Percentiles rank a stretch among this genome's conserved stretches.
Evolutionary conservation across 164 flowering plant genomes (phyloP).

Genomic region (Platanus orientalis): DNA sequence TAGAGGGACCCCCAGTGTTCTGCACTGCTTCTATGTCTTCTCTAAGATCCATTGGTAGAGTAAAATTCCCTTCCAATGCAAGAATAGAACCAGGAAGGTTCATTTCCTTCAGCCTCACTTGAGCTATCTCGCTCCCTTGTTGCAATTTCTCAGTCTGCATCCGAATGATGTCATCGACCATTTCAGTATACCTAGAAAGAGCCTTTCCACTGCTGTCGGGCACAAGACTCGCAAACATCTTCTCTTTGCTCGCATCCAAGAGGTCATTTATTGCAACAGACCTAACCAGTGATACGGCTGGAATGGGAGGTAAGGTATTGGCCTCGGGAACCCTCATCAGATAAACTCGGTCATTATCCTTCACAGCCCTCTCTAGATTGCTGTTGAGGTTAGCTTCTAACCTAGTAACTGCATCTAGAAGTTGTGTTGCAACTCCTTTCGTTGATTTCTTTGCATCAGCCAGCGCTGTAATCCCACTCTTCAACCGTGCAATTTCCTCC

Average conservation of each 20-base stretch:
- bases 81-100: constrained; percentile 92
- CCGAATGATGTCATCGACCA: constrained; percentile 87
- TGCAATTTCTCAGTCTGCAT: constrained; percentile 93
- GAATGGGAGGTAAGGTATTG: constrained; percentile 67
- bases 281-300: constrained; percentile 89
- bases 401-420: constrained; percentile 64
- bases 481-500: constrained; percentile 90
- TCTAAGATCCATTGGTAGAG: constrained; percentile 71
- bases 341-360: constrained; percentile 96
- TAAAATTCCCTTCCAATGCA: constrained; percentile 78
- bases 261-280: constrained; percentile 73
- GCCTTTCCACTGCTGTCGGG: too few species aligned
- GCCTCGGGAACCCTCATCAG: constrained; percentile 92
- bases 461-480: constrained; percentile 62
- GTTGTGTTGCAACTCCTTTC: constrained; percentile 76
- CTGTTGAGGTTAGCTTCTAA: constrained; percentile 68
- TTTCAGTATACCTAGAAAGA: too few species aligned
- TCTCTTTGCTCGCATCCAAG: constrained; percentile 93
- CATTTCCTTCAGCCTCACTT: constrained; percentile 95
- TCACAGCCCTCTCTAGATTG: constrained; percentile 84
- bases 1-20: constrained; percentile 89
- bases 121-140: constrained; percentile 87
- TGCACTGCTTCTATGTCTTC: constrained; percentile 98
- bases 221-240: too few species aligned
- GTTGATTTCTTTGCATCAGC: constrained; percentile 70